Evolutionary conservation across 2,329 filamentous ascomycete species (phyloP), one percentile per base, ranked within the genome.

Genomic region (Trichoderma citrinoviride): DNA sequence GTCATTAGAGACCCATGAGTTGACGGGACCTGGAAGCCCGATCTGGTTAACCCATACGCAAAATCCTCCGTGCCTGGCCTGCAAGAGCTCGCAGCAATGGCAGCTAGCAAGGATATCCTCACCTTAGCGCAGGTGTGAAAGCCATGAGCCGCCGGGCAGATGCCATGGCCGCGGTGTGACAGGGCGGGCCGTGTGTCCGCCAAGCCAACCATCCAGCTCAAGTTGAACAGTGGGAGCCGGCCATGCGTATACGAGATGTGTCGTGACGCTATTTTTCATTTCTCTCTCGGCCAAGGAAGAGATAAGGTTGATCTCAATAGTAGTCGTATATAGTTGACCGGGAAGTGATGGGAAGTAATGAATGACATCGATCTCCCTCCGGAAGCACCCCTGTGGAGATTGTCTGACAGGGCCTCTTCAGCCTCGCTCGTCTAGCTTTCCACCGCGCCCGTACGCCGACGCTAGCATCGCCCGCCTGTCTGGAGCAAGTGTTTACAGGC

Each of bases 41-140:
- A 49, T 37, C 21, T 40, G 44, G 57, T 41, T 50, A 50, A 50
- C 7, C 14, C 44, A 17, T 3, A 40, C 23, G 33, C 40, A 61
- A 43, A 15, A 61, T 41, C 27, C 25, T 50, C 44, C 23, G 57
- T 61, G 17, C 56, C 56, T 61, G 46, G 46, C 23, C 33, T 29
- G 57, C 5, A 15, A 53, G 23, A 41, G 33, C 21, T 12, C 25
- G 33, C 19, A 37, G 55, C n/a, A 57, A 37, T 43, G 27, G 41
- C 47, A 25, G 44, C 58, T 61, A 62, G 27, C 49, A 53, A 33
- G 40, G 47, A 29, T 61, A n/a, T 17, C n/a, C 21, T 27, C 47
- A 50, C 41, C 58, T 61, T 53, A 53, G 58, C 37, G 58, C 58
- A 61, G 47, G 58, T 33, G 47, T 53, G 47, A 53, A 53, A 44